Evolutionary conservation across 129 eudicot genomes (phyloP).

Genomic region (Calendula officinalis): DNA sequence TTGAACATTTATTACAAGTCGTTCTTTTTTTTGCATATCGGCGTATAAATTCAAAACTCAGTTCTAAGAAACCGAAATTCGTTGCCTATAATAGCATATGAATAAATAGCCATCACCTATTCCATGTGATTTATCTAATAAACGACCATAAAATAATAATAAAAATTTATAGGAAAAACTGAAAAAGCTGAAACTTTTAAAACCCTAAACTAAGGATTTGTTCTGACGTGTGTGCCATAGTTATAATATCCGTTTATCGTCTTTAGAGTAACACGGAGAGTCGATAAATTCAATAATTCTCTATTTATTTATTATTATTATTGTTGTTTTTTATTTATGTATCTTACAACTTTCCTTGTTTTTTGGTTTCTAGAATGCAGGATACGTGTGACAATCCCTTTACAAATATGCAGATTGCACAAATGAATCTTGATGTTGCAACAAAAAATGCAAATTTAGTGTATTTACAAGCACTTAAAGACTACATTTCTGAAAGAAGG

Average conservation of each 20-base stretch:
- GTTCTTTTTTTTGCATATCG: background rate
- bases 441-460: slow-evolving; percentile 35
- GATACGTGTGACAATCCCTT: slow-evolving; percentile 21
- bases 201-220: too few relatives aligned
- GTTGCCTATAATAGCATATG: background rate
- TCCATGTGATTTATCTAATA: too few relatives aligned
- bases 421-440: slow-evolving; percentile 33
- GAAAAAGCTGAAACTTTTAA: too few relatives aligned
- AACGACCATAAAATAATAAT: background rate
- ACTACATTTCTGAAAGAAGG: slow-evolving; percentile 47
- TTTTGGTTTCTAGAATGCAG: slow-evolving; percentile 48
- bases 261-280: too few relatives aligned
- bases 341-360: slow-evolving; percentile 15
- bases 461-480: slow-evolving; percentile 61
- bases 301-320: too few relatives aligned
- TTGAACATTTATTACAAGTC: background rate
- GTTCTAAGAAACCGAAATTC: background rate
- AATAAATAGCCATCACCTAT: too few relatives aligned
- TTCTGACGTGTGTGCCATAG: too few relatives aligned
- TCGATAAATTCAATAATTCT: too few relatives aligned
- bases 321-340: background rate
- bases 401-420: slow-evolving; percentile 25
- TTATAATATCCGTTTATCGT: too few relatives aligned
- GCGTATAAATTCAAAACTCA: background rate
- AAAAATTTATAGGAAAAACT: background rate